Evolutionary conservation across 495 filamentous ascomycete species (phyloP).

Genomic region (Echria macrotheca): DNA sequence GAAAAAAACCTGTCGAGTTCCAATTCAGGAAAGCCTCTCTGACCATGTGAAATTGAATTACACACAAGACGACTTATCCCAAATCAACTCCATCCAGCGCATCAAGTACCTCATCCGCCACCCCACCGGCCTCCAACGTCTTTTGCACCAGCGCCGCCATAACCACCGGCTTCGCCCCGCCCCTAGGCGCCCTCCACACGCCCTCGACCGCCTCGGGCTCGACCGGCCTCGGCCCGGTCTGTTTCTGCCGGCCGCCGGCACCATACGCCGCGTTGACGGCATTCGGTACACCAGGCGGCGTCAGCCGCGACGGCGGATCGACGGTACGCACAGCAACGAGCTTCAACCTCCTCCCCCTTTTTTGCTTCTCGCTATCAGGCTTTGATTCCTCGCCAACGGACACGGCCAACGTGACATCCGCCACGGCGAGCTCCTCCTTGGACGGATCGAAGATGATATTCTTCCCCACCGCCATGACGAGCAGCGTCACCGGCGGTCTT

Average conservation of each 20-base stretch:
- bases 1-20: no score
- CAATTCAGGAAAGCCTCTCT: no score
- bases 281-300: conserved; percentile 63
- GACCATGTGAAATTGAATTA: no score
- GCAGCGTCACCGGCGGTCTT: conserved; percentile 77
- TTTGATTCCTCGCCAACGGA: conserved; percentile 47
- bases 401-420: conserved; percentile 78
- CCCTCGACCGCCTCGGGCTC: conserved; percentile 58
- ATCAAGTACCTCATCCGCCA: conserved; percentile 77
- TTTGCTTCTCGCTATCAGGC: conserved; percentile 6
- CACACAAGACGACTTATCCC: no score
- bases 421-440: conserved; percentile 85
- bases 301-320: conserved; percentile 54
- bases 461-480: conserved; percentile 78
- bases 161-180: conserved; percentile 65
- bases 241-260: conserved; percentile 35
- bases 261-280: conserved; percentile 60
- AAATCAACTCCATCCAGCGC: conserved; percentile 62
- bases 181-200: conserved; percentile 73
- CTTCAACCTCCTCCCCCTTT: conserved; percentile 25
- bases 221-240: conserved; percentile 35
- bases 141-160: conserved; percentile 62
- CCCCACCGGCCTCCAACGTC: conserved; percentile 63
- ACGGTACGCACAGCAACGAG: conserved; percentile 63
- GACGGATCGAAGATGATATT: conserved; percentile 93